Base-by-base conservation (phyloP, 306 rosid genomes). In the Ziziphus jujuba region DNA sequence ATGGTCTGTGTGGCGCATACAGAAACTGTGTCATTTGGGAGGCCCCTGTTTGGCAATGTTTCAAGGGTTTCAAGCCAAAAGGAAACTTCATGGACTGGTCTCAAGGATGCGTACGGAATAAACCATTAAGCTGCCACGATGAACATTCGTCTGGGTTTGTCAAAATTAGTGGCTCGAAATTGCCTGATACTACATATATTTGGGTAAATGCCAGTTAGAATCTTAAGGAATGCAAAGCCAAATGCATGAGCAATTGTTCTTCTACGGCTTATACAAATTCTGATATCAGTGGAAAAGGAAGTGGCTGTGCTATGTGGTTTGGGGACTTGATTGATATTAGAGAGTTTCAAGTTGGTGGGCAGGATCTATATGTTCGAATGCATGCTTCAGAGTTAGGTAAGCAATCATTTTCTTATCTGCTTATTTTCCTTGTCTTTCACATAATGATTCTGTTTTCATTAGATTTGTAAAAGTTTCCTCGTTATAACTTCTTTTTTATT, bases 171-270 rank as follows among this genome's bases (percentile, higher is more conserved):
- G 79, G 72, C 22, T 7, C 81, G 43, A 79, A 75, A 56, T 47
- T 70, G 69, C 89, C 87, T 3, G 89, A 81, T 28, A 40, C 71
- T 21, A 59, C 67, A 11, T 33, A 75, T 52, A 65, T 81, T 64
- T 77, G 66, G 84, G 40, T 56, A 12, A 73, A 87, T 24, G 56
- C 14, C 36, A 77, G 77, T 36, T 62, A 83, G 79, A 71, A 24
- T 34, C 65, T 75, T 6, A 34, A 45, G 5, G 82, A 83, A 53
- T 87, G 96, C 56, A 77, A 66, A 59, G 77, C 23, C 0, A 58
- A 43, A 48, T 87, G 93, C 73, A 75, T 79, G 67, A 67, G 34
- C 49, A 79, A 87, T n/a, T 87, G 93, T 59, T 74, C 86, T 10
- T 87, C 91, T 69, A 69, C 51, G 59, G 91, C 89, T 55, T 84